Evolutionary conservation across 495 filamentous ascomycete genomes (phyloP).

Genomic region (Podospora comata): DNA sequence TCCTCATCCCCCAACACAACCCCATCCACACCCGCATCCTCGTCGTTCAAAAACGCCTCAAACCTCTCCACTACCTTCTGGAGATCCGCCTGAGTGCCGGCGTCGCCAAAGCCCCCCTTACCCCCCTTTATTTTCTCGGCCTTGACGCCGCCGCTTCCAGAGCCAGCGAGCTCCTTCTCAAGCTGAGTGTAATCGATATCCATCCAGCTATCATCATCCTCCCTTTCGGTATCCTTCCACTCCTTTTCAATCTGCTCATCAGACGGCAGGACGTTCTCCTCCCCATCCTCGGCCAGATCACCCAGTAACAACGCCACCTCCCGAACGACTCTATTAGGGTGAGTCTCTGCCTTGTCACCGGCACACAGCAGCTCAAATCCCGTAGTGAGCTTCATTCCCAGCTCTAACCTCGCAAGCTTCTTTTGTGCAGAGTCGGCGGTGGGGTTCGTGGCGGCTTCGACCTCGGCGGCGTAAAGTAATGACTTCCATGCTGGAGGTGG

Average conservation of each 20-base stretch:
- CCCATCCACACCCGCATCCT: slow-evolving; percentile 72
- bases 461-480: slow-evolving; percentile 28
- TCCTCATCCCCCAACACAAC: slow-evolving; percentile 75
- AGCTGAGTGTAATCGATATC: slow-evolving; percentile 89
- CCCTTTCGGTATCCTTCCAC: slow-evolving; percentile 59
- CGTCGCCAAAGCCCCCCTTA: slow-evolving; percentile 64
- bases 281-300: slow-evolving; percentile 56
- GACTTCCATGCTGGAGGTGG: slow-evolving; percentile 59
- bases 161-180: slow-evolving; percentile 64
- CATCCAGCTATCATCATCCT: slow-evolving; percentile 89
- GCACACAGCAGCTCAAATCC: slow-evolving; percentile 80
- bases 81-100: slow-evolving; percentile 74
- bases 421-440: slow-evolving; percentile 32
- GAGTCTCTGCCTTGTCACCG: slow-evolving; percentile 58
- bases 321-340: slow-evolving; percentile 60
- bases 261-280: slow-evolving; percentile 60
- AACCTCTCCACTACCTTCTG: slow-evolving; percentile 87
- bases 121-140: slow-evolving; percentile 20
- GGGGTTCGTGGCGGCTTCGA: slow-evolving; percentile 9
- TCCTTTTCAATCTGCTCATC: slow-evolving; percentile 62
- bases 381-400: slow-evolving; percentile 85
- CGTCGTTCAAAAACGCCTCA: slow-evolving; percentile 89
- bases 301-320: slow-evolving; percentile 73
- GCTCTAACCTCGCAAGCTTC: slow-evolving; percentile 52
- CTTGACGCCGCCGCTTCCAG: background rate